Conservation (phyloP, 495 filamentous ascomycete genomes). For the Tuber aestivum region DNA sequence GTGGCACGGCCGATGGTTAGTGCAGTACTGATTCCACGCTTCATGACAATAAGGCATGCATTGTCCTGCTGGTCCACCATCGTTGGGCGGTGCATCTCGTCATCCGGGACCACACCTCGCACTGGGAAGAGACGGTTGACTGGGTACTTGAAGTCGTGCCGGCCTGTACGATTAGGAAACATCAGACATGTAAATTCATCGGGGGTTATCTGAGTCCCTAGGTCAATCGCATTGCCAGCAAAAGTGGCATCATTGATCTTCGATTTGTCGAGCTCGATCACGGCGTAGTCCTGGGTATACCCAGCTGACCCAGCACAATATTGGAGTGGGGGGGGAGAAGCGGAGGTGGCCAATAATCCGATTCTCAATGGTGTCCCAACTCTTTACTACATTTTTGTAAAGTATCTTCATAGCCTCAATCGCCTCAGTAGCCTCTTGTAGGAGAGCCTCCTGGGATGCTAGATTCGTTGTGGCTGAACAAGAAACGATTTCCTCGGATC, state of each 20-base stretch:
- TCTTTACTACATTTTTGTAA: neutral
- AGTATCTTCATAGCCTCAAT: no score
- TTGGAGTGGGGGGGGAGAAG: neutral
- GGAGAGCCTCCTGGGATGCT: no score
- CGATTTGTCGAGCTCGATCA: neutral
- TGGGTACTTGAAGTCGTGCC: neutral
- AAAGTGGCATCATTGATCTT: neutral
- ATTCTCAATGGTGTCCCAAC: neutral
- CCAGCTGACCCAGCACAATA: fast-evolving
- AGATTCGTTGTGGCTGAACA: no score
- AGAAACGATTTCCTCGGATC: no score
- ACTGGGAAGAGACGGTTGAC: neutral
- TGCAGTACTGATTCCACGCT: neutral
- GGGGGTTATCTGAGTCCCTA: neutral
- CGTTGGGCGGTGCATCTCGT: neutral
- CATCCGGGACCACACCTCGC: neutral
- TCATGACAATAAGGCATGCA: neutral
- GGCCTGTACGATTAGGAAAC: neutral
- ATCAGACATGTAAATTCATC: no score
- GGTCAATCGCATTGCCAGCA: neutral
- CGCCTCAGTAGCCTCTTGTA: no score
- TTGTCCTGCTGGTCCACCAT: neutral
- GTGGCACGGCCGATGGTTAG: neutral
- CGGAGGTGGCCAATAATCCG: neutral
- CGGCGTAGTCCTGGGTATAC: neutral